Evolutionary conservation across 768 basidiomycete species (phyloP).

Genomic region (Cubamyces lactineus): DNA sequence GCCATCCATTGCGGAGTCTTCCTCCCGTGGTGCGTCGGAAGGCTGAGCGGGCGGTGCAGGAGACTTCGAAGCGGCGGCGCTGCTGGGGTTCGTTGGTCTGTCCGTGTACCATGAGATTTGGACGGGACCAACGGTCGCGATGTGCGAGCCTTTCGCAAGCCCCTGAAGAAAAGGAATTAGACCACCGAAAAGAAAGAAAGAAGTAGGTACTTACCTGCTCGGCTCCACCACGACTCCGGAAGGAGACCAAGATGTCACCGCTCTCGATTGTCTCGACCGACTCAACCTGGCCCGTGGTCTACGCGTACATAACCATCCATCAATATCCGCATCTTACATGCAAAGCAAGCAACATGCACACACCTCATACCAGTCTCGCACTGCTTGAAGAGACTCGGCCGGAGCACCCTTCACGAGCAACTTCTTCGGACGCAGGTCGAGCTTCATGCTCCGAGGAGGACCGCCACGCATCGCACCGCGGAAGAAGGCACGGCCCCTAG

Average conservation of each 20-base stretch:
- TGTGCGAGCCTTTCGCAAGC: constrained; percentile 68
- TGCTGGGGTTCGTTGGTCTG: constrained; percentile 21
- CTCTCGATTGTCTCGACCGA: constrained; percentile 56
- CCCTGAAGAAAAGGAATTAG: constrained; percentile 46
- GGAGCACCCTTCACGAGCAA: constrained; percentile 72
- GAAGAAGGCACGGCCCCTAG: constrained; percentile 67
- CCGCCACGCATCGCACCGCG: constrained; percentile 68
- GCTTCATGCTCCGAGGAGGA: constrained; percentile 77
- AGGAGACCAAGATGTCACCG: constrained; percentile 66
- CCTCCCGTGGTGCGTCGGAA: constrained; percentile 16
- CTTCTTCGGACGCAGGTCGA: constrained; percentile 88
- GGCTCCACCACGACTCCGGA: constrained; percentile 72
- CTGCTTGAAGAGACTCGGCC: constrained; percentile 55
- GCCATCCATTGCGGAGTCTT: constrained; percentile 30
- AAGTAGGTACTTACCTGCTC: constrained; percentile 70
- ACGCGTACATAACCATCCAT: constrained; percentile 15
- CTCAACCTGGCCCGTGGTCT: constrained; percentile 76
- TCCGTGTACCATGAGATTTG: constrained; percentile 68
- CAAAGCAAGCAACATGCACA: constrained; percentile 10
- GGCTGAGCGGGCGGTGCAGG: constrained; percentile 21
- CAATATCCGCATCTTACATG: constrained; percentile 7
- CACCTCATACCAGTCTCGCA: constrained; percentile 88
- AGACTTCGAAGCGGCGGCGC: constrained; percentile 9
- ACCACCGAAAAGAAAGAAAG: constrained; percentile 9
- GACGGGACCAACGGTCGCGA: constrained; percentile 67